Percentiles rank a stretch among this genome's conserved stretches.
Conservation (phyloP, 2,329 filamentous ascomycete species). For the Emergomyces pasteurianus region DNA sequence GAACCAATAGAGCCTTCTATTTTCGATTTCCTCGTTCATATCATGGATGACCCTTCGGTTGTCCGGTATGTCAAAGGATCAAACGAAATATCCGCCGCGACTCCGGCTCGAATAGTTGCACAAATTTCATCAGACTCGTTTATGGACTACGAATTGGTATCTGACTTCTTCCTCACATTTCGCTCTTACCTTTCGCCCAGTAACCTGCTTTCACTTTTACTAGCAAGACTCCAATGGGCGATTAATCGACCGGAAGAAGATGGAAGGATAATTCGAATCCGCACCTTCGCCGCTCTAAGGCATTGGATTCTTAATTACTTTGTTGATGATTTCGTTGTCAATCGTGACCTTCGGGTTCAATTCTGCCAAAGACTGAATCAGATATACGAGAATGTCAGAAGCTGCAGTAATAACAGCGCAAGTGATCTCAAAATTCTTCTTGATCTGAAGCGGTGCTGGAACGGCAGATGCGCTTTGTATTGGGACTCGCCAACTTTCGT, state of each 20-base stretch:
- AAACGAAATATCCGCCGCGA: slow-evolving; percentile 74
- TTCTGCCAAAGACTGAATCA: slow-evolving; percentile 74
- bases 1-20: slow-evolving; percentile 53
- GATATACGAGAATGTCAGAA: slow-evolving; percentile 42
- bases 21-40: slow-evolving; percentile 69
- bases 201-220: slow-evolving; percentile 69
- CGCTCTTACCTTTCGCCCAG: slow-evolving; percentile 69
- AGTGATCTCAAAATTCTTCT: slow-evolving; percentile 75
- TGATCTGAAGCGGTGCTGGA: slow-evolving; percentile 96
- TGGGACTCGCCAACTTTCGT: slow-evolving; percentile 69
- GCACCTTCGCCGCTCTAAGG: slow-evolving; percentile 86
- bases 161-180: slow-evolving; percentile 95
- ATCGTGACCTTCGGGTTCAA: slow-evolving; percentile 58
- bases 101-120: slow-evolving; percentile 78
- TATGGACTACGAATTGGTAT: slow-evolving; percentile 91
- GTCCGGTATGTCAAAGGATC: slow-evolving; percentile 66
- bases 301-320: slow-evolving; percentile 99
- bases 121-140: slow-evolving; percentile 95
- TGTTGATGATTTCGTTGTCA: slow-evolving; percentile 76
- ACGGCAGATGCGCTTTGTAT: slow-evolving; percentile 74
- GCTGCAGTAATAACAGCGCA: slow-evolving; percentile 40
- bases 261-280: slow-evolving; percentile 86
- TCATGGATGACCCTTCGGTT: slow-evolving; percentile 68
- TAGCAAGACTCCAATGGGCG: slow-evolving; percentile 80
- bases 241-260: slow-evolving; percentile 66